Conservation (phyloP, 2,329 filamentous ascomycete species). For the Catunica adiposa region DNA sequence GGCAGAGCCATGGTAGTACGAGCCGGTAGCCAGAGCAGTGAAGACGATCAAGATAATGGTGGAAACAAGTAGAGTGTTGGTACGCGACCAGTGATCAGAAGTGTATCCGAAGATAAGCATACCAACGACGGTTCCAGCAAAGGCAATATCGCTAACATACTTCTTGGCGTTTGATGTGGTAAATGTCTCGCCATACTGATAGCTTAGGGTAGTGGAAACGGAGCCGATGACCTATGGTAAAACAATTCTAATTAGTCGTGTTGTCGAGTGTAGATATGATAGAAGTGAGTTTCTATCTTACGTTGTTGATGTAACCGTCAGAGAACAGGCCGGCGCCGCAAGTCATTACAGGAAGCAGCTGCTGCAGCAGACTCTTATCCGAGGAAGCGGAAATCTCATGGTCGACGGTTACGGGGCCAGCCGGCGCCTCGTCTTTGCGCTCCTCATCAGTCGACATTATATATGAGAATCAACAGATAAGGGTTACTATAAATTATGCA, state of each 20-base stretch:
- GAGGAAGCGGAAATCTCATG: not conserved
- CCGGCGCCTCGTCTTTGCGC: not conserved
- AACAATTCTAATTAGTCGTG: not conserved
- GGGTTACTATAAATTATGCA: no score
- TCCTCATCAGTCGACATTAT: constrained; percentile 8
- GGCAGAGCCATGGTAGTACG: constrained; percentile 54
- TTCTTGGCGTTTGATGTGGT: constrained; percentile 48
- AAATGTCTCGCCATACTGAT: constrained; percentile 56
- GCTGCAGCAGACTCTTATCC: constrained; percentile 8
- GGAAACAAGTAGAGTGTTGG: constrained; percentile 62
- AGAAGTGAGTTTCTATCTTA: constrained; percentile 23
- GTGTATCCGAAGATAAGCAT: constrained; percentile 68
- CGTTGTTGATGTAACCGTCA: constrained; percentile 83
- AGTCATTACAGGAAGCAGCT: constrained; percentile 53
- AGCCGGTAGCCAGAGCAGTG: constrained; percentile 59
- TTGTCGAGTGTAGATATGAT: not conserved
- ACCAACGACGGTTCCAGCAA: constrained; percentile 71
- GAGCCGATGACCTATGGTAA: constrained; percentile 61
- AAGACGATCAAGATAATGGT: constrained; percentile 77
- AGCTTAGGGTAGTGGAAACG: constrained; percentile 58
- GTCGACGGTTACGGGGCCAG: not conserved
- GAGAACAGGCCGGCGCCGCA: constrained; percentile 83
- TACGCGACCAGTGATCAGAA: constrained; percentile 71
- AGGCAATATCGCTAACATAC: constrained; percentile 69
- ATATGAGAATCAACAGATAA: no score